phyloP scores from a whole-genome alignment of 2,329 filamentous ascomycete species.

The Penicillium sp. region DNA sequence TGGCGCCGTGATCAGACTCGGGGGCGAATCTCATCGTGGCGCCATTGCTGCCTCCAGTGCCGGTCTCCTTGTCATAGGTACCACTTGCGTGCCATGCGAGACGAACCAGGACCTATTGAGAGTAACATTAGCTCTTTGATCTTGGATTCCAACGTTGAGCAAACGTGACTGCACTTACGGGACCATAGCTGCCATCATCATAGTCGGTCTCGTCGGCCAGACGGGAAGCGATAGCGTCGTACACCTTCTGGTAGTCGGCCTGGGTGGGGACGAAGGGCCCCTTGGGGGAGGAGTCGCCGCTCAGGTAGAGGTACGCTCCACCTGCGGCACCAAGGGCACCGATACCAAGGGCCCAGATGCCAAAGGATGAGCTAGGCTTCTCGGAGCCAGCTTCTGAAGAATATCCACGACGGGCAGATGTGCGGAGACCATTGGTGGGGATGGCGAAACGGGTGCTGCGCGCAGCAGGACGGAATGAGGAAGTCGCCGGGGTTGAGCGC shows the following conservation, averaged over 20 bases:
- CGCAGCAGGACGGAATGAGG: conserved; percentile 44
- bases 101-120: conserved; percentile 68
- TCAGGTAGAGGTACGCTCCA: conserved; percentile 64
- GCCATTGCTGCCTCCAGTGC: conserved; percentile 90
- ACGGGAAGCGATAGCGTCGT: conserved; percentile 76
- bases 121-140: not conserved
- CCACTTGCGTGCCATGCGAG: conserved; percentile 93
- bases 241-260: conserved; percentile 93
- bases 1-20: conserved; percentile 87
- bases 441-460: conserved; percentile 60
- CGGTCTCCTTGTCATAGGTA: conserved; percentile 84
- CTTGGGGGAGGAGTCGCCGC: conserved; percentile 48
- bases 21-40: conserved; percentile 95
- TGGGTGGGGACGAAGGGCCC: conserved; percentile 70
- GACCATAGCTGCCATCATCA: conserved; percentile 94
- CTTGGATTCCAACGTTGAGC: not conserved
- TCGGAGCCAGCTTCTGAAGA: conserved; percentile 64
- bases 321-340: conserved; percentile 59
- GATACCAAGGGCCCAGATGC: conserved; percentile 60
- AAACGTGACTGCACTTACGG: conserved; percentile 49
- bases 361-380: conserved; percentile 50
- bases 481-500: conserved; percentile 40
- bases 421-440: conserved; percentile 67
- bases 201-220: conserved; percentile 92
- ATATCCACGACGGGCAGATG: conserved; percentile 75